These are phyloP conservation scores for Podaxis carcinomalis DNA, from an alignment of 768 basidiomycete species.

Conservation along the genomic window DNA sequence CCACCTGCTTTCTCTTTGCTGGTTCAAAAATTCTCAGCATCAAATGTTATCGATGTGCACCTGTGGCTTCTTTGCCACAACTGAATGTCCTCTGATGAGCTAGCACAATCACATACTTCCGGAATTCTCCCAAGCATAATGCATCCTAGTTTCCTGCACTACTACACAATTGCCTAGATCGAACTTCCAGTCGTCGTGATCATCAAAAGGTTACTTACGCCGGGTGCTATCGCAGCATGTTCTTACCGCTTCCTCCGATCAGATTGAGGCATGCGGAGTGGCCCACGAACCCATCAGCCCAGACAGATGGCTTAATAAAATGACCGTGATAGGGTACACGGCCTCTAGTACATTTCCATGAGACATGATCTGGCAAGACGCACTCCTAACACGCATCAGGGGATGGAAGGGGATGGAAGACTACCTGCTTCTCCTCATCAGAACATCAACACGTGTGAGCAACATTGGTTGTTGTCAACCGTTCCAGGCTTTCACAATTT, in stretches of 20 bases:
- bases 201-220: background rate
- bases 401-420: too few species aligned
- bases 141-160: background rate
- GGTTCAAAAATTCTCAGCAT: background rate
- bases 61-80: background rate
- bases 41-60: background rate
- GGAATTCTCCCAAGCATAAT: background rate
- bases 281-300: background rate
- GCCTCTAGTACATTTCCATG: background rate
- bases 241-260: background rate
- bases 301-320: background rate
- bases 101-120: background rate
- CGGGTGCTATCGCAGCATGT: background rate
- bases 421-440: background rate
- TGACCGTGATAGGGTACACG: too few species aligned
- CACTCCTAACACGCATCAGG: too few species aligned
- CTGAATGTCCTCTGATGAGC: background rate
- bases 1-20: background rate
- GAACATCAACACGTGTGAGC: background rate
- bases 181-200: background rate
- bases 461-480: background rate
- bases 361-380: background rate
- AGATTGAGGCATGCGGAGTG: background rate
- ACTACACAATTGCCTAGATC: background rate
- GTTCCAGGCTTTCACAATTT: background rate